These are phyloP conservation scores for Salix viminalis DNA, from an alignment of 345 rosid species.

Conservation along the genomic window DNA sequence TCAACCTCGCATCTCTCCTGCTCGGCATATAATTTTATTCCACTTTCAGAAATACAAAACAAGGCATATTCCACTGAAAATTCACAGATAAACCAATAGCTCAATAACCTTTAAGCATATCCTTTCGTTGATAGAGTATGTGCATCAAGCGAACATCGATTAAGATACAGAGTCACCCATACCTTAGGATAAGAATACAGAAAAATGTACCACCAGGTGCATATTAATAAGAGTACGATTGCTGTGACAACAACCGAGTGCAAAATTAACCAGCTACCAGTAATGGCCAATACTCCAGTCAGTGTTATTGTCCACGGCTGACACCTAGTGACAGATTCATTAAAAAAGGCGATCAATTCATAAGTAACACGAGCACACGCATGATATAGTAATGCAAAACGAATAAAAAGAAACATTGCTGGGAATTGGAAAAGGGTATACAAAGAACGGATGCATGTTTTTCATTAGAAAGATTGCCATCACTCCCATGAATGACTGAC, in stretches of 20 bases:
- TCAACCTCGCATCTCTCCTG: not conserved
- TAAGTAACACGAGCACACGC: not conserved
- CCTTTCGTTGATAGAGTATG: not conserved
- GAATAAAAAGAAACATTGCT: not conserved
- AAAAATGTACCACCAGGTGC: slow-evolving; percentile 86
- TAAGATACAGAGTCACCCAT: not conserved
- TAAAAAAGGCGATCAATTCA: not conserved
- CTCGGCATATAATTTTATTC: too few species aligned
- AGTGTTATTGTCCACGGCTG: slow-evolving; percentile 91
- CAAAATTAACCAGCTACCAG: slow-evolving; percentile 65
- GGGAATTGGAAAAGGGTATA: too few species aligned
- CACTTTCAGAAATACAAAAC: not conserved
- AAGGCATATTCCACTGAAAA: not conserved
- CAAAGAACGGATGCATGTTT: too few species aligned
- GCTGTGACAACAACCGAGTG: slow-evolving; percentile 57
- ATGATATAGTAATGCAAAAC: not conserved
- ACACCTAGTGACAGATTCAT: slow-evolving; percentile 50
- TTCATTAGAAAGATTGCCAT: too few species aligned
- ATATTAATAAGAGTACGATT: slow-evolving; percentile 34
- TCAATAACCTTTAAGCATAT: not conserved
- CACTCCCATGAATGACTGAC: too few species aligned
- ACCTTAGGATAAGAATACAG: slow-evolving; percentile 90
- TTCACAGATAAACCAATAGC: not conserved
- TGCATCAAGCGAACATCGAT: not conserved
- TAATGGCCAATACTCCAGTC: slow-evolving; percentile 52